Evolutionary conservation across 148 eudicot genomes (phyloP).

Genomic region (Rhododendron williamsianum): DNA sequence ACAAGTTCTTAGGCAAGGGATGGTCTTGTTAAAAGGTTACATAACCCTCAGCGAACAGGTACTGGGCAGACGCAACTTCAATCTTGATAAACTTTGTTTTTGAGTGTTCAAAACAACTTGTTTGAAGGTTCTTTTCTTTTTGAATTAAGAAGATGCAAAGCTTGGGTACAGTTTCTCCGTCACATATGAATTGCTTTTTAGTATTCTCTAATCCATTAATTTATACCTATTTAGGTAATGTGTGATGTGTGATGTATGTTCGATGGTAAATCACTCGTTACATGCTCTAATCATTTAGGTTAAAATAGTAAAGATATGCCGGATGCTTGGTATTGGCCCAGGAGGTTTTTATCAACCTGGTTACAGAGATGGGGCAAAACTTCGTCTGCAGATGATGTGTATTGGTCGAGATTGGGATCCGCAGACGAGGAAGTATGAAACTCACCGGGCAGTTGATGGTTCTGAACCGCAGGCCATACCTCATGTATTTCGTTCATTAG

Average conservation of each 20-base stretch:
- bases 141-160: not conserved
- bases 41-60: constrained; percentile 48
- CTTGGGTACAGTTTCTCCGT: not conserved
- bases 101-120: not conserved
- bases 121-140: not conserved
- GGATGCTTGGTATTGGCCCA: constrained; percentile 44
- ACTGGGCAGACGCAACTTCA: not conserved
- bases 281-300: constrained; percentile 29
- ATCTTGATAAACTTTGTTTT: not conserved
- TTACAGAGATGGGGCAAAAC: constrained; percentile 49
- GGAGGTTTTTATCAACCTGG: constrained; percentile 71
- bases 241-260: not conserved
- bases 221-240: not conserved
- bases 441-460: constrained; percentile 29
- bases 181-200: not conserved
- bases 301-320: constrained; percentile 35
- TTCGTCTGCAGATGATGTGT: constrained; percentile 64
- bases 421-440: constrained; percentile 32
- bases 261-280: not conserved
- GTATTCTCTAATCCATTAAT: not conserved
- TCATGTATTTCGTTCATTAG: constrained; percentile 28
- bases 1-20: constrained; percentile 50
- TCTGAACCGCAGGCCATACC: constrained; percentile 42
- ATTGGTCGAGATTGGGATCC: constrained; percentile 73
- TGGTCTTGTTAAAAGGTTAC: constrained; percentile 50